phyloP scores from a whole-genome alignment of 768 basidiomycete species.

The Suillus subluteus region DNA sequence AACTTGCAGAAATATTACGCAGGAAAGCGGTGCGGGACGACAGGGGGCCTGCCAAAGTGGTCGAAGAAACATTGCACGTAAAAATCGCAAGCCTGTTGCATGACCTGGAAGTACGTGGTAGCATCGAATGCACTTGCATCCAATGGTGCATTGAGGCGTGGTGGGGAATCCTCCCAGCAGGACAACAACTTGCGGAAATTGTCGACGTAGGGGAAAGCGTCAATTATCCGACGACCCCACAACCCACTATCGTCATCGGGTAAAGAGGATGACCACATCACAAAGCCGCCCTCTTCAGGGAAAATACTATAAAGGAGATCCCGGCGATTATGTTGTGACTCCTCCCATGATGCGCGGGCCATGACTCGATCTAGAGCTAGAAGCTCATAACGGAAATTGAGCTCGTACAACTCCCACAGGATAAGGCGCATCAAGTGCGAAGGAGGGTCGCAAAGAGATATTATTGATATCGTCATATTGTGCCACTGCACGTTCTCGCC shows the following conservation, averaged over 20 bases:
- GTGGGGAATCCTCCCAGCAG: slow-evolving; percentile 6
- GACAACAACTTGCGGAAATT: slow-evolving; percentile 6
- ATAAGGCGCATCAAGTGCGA: no score
- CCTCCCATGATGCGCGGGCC: slow-evolving; percentile 11
- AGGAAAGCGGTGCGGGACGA: slow-evolving; percentile 11
- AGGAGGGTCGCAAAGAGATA: slow-evolving; percentile 3
- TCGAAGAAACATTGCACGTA: slow-evolving; percentile 15
- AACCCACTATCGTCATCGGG: neutral
- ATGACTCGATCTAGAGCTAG: slow-evolving; percentile 20
- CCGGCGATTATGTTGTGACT: slow-evolving; percentile 1
- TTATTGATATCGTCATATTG: neutral
- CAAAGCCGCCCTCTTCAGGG: slow-evolving; percentile 6
- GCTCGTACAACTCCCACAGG: slow-evolving; percentile 12
- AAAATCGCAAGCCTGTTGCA: neutral
- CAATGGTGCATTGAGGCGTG: neutral
- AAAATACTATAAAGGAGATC: slow-evolving; percentile 13
- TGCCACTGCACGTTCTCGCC: neutral
- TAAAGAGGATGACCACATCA: neutral
- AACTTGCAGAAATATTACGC: no score
- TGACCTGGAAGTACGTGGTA: neutral
- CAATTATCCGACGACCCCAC: neutral
- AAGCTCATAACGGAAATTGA: slow-evolving; percentile 25
- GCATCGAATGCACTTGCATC: neutral
- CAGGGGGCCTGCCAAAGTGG: slow-evolving; percentile 12
- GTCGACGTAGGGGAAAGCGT: neutral